These are phyloP conservation scores for Wickerhamomyces bisporus DNA, from an alignment of 805 yeast species.

Conservation along the genomic window DNA sequence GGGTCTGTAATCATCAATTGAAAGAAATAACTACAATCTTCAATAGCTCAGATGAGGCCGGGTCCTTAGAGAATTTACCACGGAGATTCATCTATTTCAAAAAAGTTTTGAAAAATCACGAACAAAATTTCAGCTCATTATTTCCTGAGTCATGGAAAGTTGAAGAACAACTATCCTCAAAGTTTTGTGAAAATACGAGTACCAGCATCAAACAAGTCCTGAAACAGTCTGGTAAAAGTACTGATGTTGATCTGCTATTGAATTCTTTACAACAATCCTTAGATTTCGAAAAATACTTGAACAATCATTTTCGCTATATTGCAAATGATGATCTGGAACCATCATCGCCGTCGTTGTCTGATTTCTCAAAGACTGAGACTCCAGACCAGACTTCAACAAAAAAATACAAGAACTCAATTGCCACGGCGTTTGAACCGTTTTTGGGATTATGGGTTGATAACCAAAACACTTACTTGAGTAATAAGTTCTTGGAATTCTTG, in stretches of 20 bases:
- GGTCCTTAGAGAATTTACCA: constrained; percentile 80
- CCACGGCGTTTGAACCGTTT: constrained; percentile 78
- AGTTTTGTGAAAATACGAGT: constrained; percentile 65
- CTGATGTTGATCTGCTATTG: constrained; percentile 61
- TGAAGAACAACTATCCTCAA: constrained; percentile 49
- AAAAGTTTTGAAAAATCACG: constrained; percentile 57
- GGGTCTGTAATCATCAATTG: constrained; percentile 69
- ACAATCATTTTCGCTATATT: constrained; percentile 51
- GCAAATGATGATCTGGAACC: constrained; percentile 27
- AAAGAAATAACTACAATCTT: constrained; percentile 75
- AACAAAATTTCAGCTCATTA: constrained; percentile 40
- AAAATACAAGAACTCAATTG: constrained; percentile 40
- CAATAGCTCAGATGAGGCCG: constrained; percentile 83
- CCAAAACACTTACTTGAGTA: constrained; percentile 62
- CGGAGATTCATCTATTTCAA: constrained; percentile 80
- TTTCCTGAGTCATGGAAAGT: constrained; percentile 78
- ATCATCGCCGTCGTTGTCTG: constrained; percentile 5
- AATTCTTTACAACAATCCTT: constrained; percentile 68
- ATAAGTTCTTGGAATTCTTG: constrained; percentile 60
- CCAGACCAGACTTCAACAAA: constrained; percentile 17
- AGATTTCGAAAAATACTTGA: constrained; percentile 76
- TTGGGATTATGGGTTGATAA: constrained; percentile 80
- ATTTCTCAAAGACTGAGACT: constrained; percentile 8
- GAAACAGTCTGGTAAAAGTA: constrained; percentile 32
- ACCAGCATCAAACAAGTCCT: constrained; percentile 58